phyloP scores from a whole-genome alignment of 345 rosid genomes.

The Luvunga scandens region DNA sequence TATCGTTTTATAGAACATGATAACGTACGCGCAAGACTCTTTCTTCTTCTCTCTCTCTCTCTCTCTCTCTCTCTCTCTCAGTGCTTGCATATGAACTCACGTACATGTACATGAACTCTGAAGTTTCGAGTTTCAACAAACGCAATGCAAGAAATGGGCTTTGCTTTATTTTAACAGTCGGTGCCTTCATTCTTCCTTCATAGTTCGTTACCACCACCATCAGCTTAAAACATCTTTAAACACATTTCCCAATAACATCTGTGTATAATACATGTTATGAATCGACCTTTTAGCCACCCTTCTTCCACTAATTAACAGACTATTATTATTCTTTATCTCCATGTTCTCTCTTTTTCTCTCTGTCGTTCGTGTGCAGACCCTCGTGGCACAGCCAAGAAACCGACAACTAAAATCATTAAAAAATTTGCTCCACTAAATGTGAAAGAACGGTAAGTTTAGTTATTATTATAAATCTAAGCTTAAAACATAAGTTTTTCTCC shows the following conservation, averaged over 20 bases:
- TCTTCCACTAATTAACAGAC: not conserved
- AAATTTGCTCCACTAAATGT: not conserved
- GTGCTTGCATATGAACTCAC: not conserved
- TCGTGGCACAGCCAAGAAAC: slow-evolving; percentile 4
- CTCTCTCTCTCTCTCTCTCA: not conserved
- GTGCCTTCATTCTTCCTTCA: not conserved
- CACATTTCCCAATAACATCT: not conserved
- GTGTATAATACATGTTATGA: not conserved
- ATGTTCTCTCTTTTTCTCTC: not conserved
- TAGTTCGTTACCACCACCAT: not conserved
- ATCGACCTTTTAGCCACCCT: not conserved
- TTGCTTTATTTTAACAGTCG: not conserved
- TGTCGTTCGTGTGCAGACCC: slow-evolving; percentile 3
- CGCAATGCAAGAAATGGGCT: not conserved
- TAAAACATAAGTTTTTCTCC: slow-evolving; percentile 1
- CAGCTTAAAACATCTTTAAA: not conserved
- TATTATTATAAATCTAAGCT: not conserved
- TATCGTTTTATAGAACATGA: too few species aligned
- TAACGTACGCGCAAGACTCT: not conserved
- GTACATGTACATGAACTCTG: not conserved
- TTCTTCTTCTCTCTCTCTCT: not conserved
- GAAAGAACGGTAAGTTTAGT: not conserved
- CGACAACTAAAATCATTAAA: slow-evolving; percentile 4
- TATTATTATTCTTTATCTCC: not conserved
- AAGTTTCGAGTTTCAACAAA: too few species aligned